A percentile compares a stretch with the other conserved stretches of the same genome.
Conservation (phyloP, 139 green algal genomes). For the Nannochloris sp. region DNA sequence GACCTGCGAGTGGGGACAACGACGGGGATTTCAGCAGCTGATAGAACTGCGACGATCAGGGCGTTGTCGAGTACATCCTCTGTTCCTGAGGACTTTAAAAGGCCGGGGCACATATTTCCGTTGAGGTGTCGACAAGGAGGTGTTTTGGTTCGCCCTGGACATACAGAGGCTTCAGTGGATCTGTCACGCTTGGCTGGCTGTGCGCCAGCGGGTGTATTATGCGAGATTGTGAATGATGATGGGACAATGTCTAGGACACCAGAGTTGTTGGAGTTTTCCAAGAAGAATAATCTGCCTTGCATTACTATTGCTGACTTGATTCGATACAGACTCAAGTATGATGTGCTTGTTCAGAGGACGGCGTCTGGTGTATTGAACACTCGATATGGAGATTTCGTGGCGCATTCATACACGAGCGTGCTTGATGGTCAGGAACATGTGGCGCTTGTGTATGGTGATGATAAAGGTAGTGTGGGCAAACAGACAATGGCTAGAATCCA, state of each 20-base stretch:
- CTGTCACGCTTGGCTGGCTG: constrained; percentile 78
- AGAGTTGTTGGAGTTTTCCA: constrained; percentile 67
- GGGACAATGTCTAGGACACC: constrained; percentile 80
- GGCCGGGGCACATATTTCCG: constrained; percentile 96
- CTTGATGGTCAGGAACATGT: constrained; percentile 52
- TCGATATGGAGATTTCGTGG: constrained; percentile 34
- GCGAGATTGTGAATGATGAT: constrained; percentile 84
- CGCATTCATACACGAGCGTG: constrained; percentile 36
- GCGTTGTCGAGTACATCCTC: constrained; percentile 55
- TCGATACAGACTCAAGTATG: constrained; percentile 42
- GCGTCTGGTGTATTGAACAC: constrained; percentile 7
- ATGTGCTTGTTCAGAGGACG: constrained; percentile 15
- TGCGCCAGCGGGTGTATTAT: constrained; percentile 83
- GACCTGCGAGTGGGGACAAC: constrained; percentile 72
- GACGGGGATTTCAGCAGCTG: constrained; percentile 88
- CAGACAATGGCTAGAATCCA: constrained; percentile 30
- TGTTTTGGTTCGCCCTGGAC: constrained; percentile 75
- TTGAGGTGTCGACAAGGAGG: constrained; percentile 64
- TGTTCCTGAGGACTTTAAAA: constrained; percentile 57
- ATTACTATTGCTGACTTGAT: constrained; percentile 90
- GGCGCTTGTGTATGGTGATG: constrained; percentile 42
- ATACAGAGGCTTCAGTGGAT: constrained; percentile 93
- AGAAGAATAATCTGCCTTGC: constrained; percentile 63
- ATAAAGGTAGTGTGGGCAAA: neutral
- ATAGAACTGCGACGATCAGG: constrained; percentile 79